Evolutionary conservation across 352 stramenopile species (phyloP), one percentile per base, ranked within the genome.

Genomic region (Pythium sukuiense): DNA sequence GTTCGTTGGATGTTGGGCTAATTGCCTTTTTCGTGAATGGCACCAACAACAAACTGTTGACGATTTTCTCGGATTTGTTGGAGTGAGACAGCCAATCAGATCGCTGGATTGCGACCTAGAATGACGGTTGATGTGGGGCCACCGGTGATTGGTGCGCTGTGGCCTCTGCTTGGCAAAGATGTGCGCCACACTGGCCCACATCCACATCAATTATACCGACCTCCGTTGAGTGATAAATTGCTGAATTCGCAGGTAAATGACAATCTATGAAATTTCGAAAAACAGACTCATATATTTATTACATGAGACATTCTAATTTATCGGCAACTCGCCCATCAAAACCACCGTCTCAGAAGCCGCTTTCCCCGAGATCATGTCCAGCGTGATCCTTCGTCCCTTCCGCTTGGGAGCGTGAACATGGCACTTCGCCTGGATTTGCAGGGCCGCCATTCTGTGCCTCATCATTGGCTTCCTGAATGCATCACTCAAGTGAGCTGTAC

Each of bases 21-120:
- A 39, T 45, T 53, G 13, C 24, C 16, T 58, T 75, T 61, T 41
- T 77, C 62, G 71, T 32, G 65, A 30, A 18, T 33, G 26, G 13
- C 1, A 16, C 20, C 49, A 29, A 33, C 49, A 12, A 14, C 0
- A 24, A 48, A 20, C 16, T 13, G 50, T 35, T 56, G 50, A 29
- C 29, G 50, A 56, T 48, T 55, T 37, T 56, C 27, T 56, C 41
- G 50, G 50, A 14, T 56, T n/a, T 35, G 26, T 37, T 24, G 50
- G 8, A 3, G 27, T 5, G 27, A 35, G 13, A 41, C 24, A 24
- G 14, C 39, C 48, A 55, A 55, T 55, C 20, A 55, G 20, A 55
- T 33, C n/a, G 20, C 20, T 0, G 20, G n/a, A 24, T 48, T 5
- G 2, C 39, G 5, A 18, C 39, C 39, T 48, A 24, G 39, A 48